Conservation (phyloP, 2,329 filamentous ascomycete species). For the Diplodia mutila region DNA sequence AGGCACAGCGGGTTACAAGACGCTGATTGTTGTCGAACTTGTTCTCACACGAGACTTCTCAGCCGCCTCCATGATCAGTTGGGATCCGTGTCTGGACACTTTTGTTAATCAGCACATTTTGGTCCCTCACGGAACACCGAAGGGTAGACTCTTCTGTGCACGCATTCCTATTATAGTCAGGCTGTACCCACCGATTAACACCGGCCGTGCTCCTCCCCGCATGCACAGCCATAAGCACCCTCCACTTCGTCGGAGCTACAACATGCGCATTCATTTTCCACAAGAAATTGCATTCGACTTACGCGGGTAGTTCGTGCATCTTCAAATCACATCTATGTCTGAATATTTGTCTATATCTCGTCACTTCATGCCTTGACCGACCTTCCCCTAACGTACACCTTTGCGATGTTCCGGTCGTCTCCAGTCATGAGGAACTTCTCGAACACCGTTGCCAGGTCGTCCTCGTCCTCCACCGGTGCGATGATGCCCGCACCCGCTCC, state of each 20-base stretch:
- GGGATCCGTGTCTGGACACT: neutral
- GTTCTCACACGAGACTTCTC: neutral
- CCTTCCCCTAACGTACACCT: slow-evolving; percentile 47
- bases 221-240: slow-evolving; percentile 9
- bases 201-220: slow-evolving; percentile 13
- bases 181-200: slow-evolving; percentile 6
- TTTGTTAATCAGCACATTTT: neutral
- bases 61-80: neutral
- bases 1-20: neutral
- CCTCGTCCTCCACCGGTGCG: slow-evolving; percentile 57
- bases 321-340: neutral
- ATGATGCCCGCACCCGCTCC: slow-evolving; percentile 22
- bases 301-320: neutral
- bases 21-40: neutral
- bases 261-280: neutral
- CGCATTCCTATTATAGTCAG: slow-evolving; percentile 1
- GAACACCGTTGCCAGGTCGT: slow-evolving; percentile 53
- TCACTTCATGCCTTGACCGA: slow-evolving; percentile 19
- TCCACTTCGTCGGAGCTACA: neutral
- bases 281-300: neutral
- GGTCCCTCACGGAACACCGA: neutral
- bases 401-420: slow-evolving; percentile 63
- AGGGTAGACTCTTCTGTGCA: neutral
- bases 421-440: slow-evolving; percentile 70
- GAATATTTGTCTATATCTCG: neutral